Percentiles rank a stretch among this genome's conserved stretches.
phyloP scores from a whole-genome alignment of 441 rosid species.

The Adansonia madagascariensis region DNA sequence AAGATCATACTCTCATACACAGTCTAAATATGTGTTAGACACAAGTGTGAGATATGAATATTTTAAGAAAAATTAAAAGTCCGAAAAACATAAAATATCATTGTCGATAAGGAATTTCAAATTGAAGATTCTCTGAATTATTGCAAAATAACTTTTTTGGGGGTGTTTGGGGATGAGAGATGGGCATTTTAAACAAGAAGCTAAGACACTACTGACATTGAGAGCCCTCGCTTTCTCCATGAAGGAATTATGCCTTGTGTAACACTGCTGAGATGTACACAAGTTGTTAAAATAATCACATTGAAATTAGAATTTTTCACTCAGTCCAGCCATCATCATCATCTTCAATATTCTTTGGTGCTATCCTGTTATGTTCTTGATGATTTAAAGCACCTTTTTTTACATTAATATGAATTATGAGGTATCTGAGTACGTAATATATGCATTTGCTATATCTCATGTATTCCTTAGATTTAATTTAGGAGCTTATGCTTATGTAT shows the following conservation, averaged over 20 bases:
- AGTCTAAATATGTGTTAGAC: too few relatives aligned
- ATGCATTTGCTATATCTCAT: slow-evolving; percentile 10
- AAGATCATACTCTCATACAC: not conserved
- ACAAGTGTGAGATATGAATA: too few relatives aligned
- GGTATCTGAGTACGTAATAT: too few relatives aligned
- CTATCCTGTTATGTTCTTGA: not conserved
- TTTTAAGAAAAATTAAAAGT: too few relatives aligned
- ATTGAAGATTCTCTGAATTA: not conserved
- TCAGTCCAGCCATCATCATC: not conserved
- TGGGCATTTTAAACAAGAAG: slow-evolving; percentile 22
- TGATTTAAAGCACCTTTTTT: not conserved
- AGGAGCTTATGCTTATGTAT: slow-evolving; percentile 12
- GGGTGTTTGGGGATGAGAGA: too few relatives aligned
- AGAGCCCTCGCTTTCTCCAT: slow-evolving; percentile 19
- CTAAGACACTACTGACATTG: not conserved
- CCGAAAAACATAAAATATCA: too few relatives aligned
- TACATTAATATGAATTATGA: too few relatives aligned
- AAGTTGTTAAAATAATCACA: slow-evolving; percentile 25
- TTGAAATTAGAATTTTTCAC: slow-evolving; percentile 17
- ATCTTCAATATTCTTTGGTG: slow-evolving; percentile 13
- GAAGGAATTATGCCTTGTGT: slow-evolving; percentile 28
- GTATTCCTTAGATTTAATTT: slow-evolving; percentile 12
- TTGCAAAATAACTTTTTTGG: not conserved
- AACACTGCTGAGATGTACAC: slow-evolving; percentile 18
- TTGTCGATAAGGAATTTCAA: too few relatives aligned